These are phyloP conservation scores for Coniochaeta sp. DNA, from an alignment of 2,329 filamentous ascomycete species.

Conservation along the genomic window DNA sequence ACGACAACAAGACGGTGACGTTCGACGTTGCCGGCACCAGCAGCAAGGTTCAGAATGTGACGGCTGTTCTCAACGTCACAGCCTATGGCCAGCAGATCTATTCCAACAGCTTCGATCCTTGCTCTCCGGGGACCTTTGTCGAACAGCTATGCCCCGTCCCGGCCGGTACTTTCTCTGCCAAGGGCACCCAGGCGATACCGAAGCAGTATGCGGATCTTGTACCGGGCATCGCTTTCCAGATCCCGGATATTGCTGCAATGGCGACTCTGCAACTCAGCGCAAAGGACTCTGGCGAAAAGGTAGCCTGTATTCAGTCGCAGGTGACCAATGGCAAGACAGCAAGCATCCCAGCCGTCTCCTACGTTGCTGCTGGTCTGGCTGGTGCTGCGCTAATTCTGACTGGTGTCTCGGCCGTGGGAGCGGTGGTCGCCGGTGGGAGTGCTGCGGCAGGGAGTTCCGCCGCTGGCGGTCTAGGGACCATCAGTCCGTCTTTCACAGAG, in stretches of 20 bases:
- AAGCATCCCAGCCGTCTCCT: constrained; percentile 67
- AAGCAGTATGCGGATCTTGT: constrained; percentile 65
- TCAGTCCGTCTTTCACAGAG: constrained; percentile 79
- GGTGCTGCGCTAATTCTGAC: constrained; percentile 73
- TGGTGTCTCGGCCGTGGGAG: constrained; percentile 61
- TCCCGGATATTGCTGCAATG: constrained; percentile 83
- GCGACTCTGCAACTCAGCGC: constrained; percentile 71
- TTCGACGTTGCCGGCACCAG: constrained; percentile 83
- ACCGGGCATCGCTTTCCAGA: constrained; percentile 78
- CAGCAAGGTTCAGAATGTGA: constrained; percentile 68
- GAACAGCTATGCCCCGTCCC: constrained; percentile 70
- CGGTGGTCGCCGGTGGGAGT: constrained; percentile 47
- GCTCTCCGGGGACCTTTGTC: constrained; percentile 59
- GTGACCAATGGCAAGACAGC: constrained; percentile 86
- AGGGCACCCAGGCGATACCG: constrained; percentile 66
- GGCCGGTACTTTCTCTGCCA: constrained; percentile 63
- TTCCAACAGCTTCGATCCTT: constrained; percentile 76
- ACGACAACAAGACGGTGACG: constrained; percentile 60
- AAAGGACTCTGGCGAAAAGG: constrained; percentile 48
- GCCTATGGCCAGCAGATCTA: constrained; percentile 84
- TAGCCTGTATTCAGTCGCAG: constrained; percentile 77
- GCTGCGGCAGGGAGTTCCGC: constrained; percentile 40
- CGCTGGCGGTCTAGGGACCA: constrained; percentile 48
- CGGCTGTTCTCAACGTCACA: constrained; percentile 64
- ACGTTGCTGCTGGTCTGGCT: constrained; percentile 75